phyloP scores from a whole-genome alignment of 176 grass and related monocot genomes.

The Oryza brachyantha region DNA sequence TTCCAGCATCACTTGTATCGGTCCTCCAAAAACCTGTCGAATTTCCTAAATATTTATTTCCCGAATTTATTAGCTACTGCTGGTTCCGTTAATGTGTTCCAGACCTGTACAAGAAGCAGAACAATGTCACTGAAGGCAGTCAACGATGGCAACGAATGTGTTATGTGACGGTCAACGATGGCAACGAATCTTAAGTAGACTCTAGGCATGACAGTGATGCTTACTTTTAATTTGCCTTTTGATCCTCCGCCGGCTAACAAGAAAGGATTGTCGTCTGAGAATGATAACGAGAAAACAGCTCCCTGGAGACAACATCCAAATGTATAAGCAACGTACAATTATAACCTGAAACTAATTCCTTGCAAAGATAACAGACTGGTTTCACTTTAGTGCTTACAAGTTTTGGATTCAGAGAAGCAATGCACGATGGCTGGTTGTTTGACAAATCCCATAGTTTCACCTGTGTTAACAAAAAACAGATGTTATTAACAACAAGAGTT shows the following conservation, averaged over 20 bases:
- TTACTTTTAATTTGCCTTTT: constrained; percentile 64
- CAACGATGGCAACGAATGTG: neutral
- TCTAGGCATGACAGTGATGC: neutral
- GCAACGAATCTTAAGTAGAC: neutral
- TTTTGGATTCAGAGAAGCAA: constrained; percentile 51
- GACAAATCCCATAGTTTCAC: constrained; percentile 76
- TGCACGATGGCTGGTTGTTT: constrained; percentile 54
- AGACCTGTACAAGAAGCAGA: constrained; percentile 39
- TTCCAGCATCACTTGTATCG: neutral
- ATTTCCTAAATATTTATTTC: constrained; percentile 22
- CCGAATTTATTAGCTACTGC: constrained; percentile 41
- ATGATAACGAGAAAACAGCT: constrained; percentile 58
- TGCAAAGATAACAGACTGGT: neutral
- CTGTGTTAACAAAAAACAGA: constrained; percentile 23
- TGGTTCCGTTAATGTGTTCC: constrained; percentile 51
- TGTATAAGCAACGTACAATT: neutral
- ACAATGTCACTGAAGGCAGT: neutral
- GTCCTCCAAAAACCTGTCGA: neutral
- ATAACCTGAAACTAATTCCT: neutral
- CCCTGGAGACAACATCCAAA: constrained; percentile 42
- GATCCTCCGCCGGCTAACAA: constrained; percentile 65
- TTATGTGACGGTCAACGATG: too few relatives aligned
- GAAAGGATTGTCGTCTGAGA: constrained; percentile 62
- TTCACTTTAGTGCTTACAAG: constrained; percentile 37
- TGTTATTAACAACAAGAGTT: constrained; percentile 6